Evolutionary conservation across 78 protist genomes (phyloP), one percentile per base, ranked within the genome.

Genomic region (Monocercomonoides exilis): DNA sequence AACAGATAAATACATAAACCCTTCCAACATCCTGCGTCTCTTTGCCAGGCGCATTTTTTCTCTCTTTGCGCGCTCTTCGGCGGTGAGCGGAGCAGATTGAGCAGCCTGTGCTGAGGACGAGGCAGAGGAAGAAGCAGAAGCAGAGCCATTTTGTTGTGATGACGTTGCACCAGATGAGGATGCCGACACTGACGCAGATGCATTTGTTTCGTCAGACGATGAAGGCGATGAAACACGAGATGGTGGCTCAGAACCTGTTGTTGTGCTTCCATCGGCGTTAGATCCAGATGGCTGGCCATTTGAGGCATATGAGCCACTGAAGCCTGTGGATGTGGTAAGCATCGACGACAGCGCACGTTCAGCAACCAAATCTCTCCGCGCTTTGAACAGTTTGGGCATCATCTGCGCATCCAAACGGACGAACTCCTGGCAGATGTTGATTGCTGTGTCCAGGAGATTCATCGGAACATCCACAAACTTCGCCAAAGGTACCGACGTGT

Each of bases 341-440:
- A 54, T 21, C 38, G 11, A 29, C 38, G 70, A 54, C 38, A 54
- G 11, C 38, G 70, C 70, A 29, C 21, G 11, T 11, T 54, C 70
- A 54, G 21, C 70, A 29, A 29, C 38, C 38, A 21, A 29, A 54
- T 54, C 70, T 21, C 21, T 54, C 70, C 21, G 11, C 70, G 36
- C 43, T 21, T 79, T 79, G 81, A 92, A 90, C 38, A 91, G 89
- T 2, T 84, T 0, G 38, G 85, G 77, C 93, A 93, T 90, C 34
- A 94, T 84, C 34, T 3, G 77, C 45, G 70, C 44, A 87, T 94
- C 96, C 35, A 94, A 46, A 89, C 87, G 92, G 1, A 91, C 91
- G 79, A 94, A 44, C 80, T 80, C 89, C 29, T 43, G 77, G 32
- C 42, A 2, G 21, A 84, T 0, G 11, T 0, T 3, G 44, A 91